Evolutionary conservation across 1,284 basidiomycete genomes (phyloP).

Genomic region (Cutaneotrichosporon sp.): DNA sequence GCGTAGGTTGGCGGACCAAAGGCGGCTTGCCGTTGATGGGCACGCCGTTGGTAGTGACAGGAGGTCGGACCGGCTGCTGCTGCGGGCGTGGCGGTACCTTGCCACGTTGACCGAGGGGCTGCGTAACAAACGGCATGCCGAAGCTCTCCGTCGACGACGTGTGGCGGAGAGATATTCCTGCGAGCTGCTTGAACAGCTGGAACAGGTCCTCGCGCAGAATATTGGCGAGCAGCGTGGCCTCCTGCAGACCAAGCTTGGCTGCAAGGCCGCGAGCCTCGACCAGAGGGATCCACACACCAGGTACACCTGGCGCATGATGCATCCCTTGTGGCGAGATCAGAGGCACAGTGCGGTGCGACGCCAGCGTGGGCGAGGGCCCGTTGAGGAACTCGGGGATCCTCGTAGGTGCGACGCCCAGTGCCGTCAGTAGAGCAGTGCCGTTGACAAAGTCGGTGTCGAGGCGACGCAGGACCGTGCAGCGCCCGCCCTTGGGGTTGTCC

Average conservation of each 20-base stretch:
- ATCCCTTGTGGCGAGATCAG: conserved; percentile 26
- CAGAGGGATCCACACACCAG: conserved; percentile 44
- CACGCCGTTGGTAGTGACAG: conserved; percentile 5
- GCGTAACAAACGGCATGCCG: conserved; percentile 33
- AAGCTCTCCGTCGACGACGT: conserved; percentile 36
- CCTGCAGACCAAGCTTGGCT: conserved; percentile 27
- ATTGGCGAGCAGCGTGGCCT: conserved; percentile 31
- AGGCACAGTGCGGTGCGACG: conserved; percentile 33
- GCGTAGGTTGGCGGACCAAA: conserved; percentile 37
- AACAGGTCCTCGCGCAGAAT: conserved; percentile 44
- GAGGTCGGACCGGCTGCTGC: conserved; percentile 4
- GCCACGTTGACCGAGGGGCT: conserved; percentile 10
- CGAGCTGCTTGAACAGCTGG: conserved; percentile 40
- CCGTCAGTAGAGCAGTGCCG: conserved; percentile 41
- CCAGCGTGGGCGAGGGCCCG: conserved; percentile 29
- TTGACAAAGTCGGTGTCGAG: conserved; percentile 51
- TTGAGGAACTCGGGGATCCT: conserved; percentile 36
- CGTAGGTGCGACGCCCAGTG: conserved; percentile 34
- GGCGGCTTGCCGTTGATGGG: conserved; percentile 31
- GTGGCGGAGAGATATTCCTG: conserved; percentile 40
- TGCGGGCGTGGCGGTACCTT: conserved; percentile 5
- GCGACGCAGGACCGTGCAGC: conserved; percentile 38
- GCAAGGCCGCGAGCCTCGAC: conserved; percentile 40
- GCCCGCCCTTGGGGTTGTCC: conserved; percentile 27
- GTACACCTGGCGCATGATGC: conserved; percentile 38